Evolutionary conservation across 1,284 basidiomycete species (phyloP), one percentile per base, ranked within the genome.

Genomic region (Cryptococcus maquisensis): DNA sequence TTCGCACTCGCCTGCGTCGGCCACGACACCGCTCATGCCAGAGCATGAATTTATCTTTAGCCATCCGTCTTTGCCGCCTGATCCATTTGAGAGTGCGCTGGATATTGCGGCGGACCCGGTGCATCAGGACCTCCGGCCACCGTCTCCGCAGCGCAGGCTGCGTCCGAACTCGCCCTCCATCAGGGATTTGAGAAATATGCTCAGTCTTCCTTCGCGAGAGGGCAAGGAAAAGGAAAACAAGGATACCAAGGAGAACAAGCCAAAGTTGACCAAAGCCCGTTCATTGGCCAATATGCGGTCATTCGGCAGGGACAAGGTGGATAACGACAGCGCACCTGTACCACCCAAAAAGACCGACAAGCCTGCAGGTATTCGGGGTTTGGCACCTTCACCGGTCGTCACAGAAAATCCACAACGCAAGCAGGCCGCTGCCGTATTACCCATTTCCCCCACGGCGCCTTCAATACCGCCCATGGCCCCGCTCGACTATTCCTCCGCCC

Each of bases 51-150:
- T n/a, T 21, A 21, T n/a, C 8, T 40, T 40, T 40, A 43, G 39
- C 16, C 51, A 57, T 37, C 56, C 57, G 39, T 57, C 49, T 38
- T 37, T 68, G 7, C 68, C 63, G 23, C 39, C 49, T 4, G 72
- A 73, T 47, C 72, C 72, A 3, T 74, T 74, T 51, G 68, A 68
- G 1, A 67, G 67, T 4, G 57, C 60, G 13, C 55, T 71, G 36
- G 62, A 70, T 52, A 36, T 60, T 3, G 56, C 60, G 4, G 53
- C 57, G 13, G 63, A 66, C 10, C 39, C 50, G 58, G 50, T 38
- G 50, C 49, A 21, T 20, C 54, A 40, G 52, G 41, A 36, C 15
- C 54, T 37, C 41, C 53, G 23, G n/a, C 54, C 48, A 15, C 54
- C 56, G 4, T 47, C 49, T 16, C 38, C 51, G 10, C 52, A 55